Base-by-base conservation (phyloP, 495 filamentous ascomycete species). In the Podospora pseudoanserina region DNA sequence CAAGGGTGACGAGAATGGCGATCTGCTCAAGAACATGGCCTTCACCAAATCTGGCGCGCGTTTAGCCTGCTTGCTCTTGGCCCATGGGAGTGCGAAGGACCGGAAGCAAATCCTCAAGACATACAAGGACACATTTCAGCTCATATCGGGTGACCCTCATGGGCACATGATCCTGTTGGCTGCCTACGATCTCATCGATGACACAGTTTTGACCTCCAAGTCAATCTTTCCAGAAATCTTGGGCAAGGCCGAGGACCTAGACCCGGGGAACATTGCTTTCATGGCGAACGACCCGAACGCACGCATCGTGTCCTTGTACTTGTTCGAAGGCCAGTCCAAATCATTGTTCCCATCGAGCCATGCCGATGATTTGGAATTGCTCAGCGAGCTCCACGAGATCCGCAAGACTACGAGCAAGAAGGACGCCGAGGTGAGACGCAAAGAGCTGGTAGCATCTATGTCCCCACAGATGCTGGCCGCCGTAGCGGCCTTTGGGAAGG, bases 21-120 rank as follows among this genome's bases (percentile, higher is more conserved):
- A 97, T 76, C 79, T 97, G 63, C 86, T 94, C 56, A 94, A 96
- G 82, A 97, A 97, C 74, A 85, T 99, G 78, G 94, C 93, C 23
- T 99, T 98, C 83, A 97, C 96, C 27, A 90, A 88, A 71, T 91
- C 92, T 3, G 96, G 96, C 15, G 87, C 93, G 32, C 85, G 90
- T 30, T 80, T 99, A 34, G 91, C 93, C 59, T 94, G 88, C 73
- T 81, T 95, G 30, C 85, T 89, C 27, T 79, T 99, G 34, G 92
- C 96, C 20, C 85, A 95, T 70, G 90, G 92, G 61, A 89, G 80
- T 66, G 93, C 96, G 68, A 98, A 97, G 81, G 96, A 98, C 77
- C 89, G 95, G 68, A 96, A 96, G 81, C 83, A 89, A 67, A 90
- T 98, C 60, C 81, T 97, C 39, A 91, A 89, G 77, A 88, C 88